Conservation (phyloP, 2,329 filamentous ascomycete species). For the Fusarium sp. region DNA sequence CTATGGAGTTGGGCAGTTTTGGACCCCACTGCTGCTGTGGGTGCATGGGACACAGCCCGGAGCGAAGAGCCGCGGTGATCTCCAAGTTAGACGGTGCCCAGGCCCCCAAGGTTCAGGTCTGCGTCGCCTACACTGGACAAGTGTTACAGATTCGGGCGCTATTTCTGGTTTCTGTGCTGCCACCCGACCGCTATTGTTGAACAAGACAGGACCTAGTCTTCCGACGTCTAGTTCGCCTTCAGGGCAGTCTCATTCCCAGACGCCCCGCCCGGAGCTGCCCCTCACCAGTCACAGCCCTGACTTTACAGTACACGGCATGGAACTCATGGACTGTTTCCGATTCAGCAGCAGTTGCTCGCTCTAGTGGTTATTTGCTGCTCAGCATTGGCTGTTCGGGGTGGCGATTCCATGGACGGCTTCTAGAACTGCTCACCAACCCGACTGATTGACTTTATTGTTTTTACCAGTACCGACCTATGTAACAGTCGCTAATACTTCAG, state of each 20-base stretch:
- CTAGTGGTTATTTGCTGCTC: conserved; percentile 10
- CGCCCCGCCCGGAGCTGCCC: conserved; percentile 18
- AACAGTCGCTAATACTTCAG: conserved; percentile 25
- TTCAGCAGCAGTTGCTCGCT: conserved; percentile 18
- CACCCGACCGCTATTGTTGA: conserved; percentile 10
- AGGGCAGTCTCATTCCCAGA: conserved; percentile 8
- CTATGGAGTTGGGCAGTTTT: conserved; percentile 20
- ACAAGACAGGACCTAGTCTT: neutral
- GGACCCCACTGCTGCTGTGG: conserved; percentile 28
- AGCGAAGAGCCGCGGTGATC: neutral
- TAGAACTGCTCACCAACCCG: neutral
- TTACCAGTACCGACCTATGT: neutral
- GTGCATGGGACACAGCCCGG: neutral
- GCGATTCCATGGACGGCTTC: conserved; percentile 8
- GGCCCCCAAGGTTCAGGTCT: neutral
- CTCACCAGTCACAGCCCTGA: conserved; percentile 30
- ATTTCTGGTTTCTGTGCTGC: neutral
- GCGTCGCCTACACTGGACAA: neutral
- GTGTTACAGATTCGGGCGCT: neutral
- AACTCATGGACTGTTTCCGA: conserved; percentile 20
- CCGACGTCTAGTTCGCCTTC: neutral
- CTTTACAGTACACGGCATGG: conserved; percentile 5
- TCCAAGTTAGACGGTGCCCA: conserved; percentile 6
- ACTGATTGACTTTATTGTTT: conserved; percentile 9
- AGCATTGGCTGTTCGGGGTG: conserved; percentile 7